Base-by-base conservation (phyloP, 2,329 filamentous ascomycete genomes). In the Cladophialophora immunda region DNA sequence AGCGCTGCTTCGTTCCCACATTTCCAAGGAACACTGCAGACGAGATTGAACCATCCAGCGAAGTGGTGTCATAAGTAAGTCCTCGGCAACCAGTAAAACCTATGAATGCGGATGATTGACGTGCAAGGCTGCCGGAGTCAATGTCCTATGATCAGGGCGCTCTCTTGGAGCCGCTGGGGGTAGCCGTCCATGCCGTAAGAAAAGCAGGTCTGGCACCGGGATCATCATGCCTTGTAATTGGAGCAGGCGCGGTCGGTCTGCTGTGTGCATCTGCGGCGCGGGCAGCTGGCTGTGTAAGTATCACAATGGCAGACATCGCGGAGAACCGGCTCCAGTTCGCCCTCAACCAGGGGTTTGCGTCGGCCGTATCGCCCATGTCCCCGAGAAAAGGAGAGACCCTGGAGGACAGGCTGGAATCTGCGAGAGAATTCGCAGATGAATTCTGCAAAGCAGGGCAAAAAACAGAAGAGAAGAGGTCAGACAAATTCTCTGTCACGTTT, bases 241-340 rank as follows among this genome's bases (percentile, higher is more conserved):
- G 55, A 58, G 55, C 55, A 19, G 54, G 54, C 17, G 54, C 54
- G 11, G 54, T 56, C 30, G 30, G 30, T 32, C 9, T 32, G 30
- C 4, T 32, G 30, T 32, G 30, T 9, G 30, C 30, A 4, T 4
- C 30, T 9, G 30, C 30, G 8, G 86, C 87, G 1, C 81, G 85
- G 32, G 87, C 87, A 0, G 88, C 86, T 0, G 88, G 87, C 0
- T 87, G 87, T 1, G 83, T 88, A 74, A 87, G 87, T 0, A 78
- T 90, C 11, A 85, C 89, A 27, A 84, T 90, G 61, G 89, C 87
- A 0, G 88, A 90, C 70, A 76, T 90, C 4, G 86, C 90, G 60
- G 78, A 83, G 2, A 77, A 15, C 34, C 34, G 34, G 13, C 34
- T 38, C 34, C 34, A 38, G 11, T 38, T 38, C 34, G 34, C 34